Conservation (phyloP, 2,329 filamentous ascomycete genomes). For the Colletotrichum musae region DNA sequence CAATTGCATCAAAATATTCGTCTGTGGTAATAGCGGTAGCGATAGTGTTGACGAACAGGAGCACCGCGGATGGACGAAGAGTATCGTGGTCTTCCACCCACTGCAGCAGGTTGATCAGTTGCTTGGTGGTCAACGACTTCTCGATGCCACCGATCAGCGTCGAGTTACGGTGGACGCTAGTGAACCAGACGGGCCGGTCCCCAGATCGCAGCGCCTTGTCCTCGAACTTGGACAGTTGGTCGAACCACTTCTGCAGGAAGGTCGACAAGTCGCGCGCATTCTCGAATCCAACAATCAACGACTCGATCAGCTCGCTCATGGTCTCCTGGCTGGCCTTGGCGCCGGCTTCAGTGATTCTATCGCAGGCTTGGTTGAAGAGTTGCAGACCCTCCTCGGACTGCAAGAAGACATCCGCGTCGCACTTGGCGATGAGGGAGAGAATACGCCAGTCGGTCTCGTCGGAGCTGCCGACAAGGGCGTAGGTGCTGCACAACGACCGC, state of each 20-base stretch:
- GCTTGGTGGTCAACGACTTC: slow-evolving; percentile 60
- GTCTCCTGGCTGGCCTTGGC: slow-evolving; percentile 42
- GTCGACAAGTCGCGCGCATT: slow-evolving; percentile 59
- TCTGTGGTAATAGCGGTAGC: slow-evolving; percentile 58
- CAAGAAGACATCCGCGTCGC: slow-evolving; percentile 64
- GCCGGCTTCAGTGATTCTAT: slow-evolving; percentile 47
- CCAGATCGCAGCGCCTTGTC: slow-evolving; percentile 29
- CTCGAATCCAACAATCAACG: slow-evolving; percentile 61
- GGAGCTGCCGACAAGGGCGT: slow-evolving; percentile 51
- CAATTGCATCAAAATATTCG: slow-evolving; percentile 58
- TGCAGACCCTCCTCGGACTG: slow-evolving; percentile 53
- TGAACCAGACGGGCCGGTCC: slow-evolving; percentile 47
- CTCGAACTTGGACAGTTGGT: slow-evolving; percentile 56
- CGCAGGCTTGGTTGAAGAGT: slow-evolving; percentile 58
- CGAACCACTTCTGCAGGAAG: slow-evolving; percentile 64
- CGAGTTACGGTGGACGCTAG: slow-evolving; percentile 34
- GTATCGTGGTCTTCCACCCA: slow-evolving; percentile 56
- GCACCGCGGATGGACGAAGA: slow-evolving; percentile 51
- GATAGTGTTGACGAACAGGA: slow-evolving; percentile 60
- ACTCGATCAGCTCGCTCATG: slow-evolving; percentile 55
- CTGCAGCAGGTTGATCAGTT: slow-evolving; percentile 59
- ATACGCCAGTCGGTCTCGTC: slow-evolving; percentile 59
- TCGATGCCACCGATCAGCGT: slow-evolving; percentile 50
- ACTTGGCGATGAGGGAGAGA: slow-evolving; percentile 56
- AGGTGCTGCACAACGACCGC: slow-evolving; percentile 58